phyloP scores from a whole-genome alignment of 139 green algal genomes.

The Gonium pectorale region DNA sequence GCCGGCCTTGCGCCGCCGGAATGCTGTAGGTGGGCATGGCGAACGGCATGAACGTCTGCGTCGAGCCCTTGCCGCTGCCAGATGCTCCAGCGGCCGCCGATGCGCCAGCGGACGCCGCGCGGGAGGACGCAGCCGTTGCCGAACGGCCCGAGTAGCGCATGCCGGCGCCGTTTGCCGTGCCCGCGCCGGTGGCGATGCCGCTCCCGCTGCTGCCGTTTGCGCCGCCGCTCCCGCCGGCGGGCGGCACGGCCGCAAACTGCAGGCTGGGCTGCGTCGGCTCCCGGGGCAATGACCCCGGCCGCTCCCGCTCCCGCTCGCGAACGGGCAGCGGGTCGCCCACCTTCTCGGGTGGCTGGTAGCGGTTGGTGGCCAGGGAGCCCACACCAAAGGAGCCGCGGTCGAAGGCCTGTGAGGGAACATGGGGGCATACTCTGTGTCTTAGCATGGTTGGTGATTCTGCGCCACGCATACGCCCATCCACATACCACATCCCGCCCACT shows the following conservation, averaged over 20 bases:
- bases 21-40: conserved; percentile 60
- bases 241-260: neutral
- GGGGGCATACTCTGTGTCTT: too few species aligned
- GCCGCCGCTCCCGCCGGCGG: neutral
- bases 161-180: neutral
- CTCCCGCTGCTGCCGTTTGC: neutral
- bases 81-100: neutral
- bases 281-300: too few species aligned
- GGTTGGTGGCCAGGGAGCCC: conserved; percentile 65
- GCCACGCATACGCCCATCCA: too few species aligned
- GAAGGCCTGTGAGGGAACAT: conserved; percentile 62
- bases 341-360: conserved; percentile 70
- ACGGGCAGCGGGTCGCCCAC: conserved; percentile 65
- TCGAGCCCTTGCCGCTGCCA: neutral
- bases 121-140: neutral
- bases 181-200: too few species aligned
- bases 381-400: conserved; percentile 80
- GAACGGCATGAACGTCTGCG: conserved; percentile 60
- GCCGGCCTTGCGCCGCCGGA: conserved; percentile 20
- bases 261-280: too few species aligned
- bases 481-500: too few species aligned
- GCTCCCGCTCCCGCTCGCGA: too few species aligned
- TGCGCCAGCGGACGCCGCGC: neutral
- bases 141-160: conserved; percentile 11
- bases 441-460: too few species aligned